Evolutionary conservation across 345 rosid genomes (phyloP).

Genomic region (Eucalyptus pauciflora): DNA sequence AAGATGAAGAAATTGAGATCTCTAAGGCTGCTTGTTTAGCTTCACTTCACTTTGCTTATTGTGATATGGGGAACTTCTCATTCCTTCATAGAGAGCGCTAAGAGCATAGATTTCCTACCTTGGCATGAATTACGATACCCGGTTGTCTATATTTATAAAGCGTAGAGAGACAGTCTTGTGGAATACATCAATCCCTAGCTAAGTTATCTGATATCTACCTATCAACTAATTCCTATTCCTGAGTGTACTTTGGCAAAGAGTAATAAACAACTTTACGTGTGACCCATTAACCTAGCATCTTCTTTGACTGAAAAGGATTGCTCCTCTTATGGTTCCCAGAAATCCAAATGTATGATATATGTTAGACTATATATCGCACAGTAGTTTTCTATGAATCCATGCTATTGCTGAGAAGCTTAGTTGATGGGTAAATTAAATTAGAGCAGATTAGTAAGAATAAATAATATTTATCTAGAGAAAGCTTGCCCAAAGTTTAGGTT

Average conservation of each 20-base stretch:
- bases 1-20: neutral
- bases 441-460: neutral
- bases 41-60: neutral
- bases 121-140: neutral
- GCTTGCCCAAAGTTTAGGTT: neutral
- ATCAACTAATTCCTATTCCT: neutral
- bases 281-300: neutral
- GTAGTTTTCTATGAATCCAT: neutral
- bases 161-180: neutral
- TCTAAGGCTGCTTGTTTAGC: neutral
- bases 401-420: neutral
- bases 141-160: neutral
- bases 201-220: neutral
- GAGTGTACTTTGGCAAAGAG: neutral
- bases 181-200: neutral
- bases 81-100: neutral
- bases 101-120: neutral
- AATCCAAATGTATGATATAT: neutral
- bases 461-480: neutral
- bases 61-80: neutral
- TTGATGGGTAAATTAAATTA: neutral
- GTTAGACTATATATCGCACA: neutral
- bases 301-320: neutral
- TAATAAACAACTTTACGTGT: neutral
- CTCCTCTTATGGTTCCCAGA: neutral